Evolutionary conservation across 1,284 basidiomycete species (phyloP).

Genomic region (Cryptococcus sp.): DNA sequence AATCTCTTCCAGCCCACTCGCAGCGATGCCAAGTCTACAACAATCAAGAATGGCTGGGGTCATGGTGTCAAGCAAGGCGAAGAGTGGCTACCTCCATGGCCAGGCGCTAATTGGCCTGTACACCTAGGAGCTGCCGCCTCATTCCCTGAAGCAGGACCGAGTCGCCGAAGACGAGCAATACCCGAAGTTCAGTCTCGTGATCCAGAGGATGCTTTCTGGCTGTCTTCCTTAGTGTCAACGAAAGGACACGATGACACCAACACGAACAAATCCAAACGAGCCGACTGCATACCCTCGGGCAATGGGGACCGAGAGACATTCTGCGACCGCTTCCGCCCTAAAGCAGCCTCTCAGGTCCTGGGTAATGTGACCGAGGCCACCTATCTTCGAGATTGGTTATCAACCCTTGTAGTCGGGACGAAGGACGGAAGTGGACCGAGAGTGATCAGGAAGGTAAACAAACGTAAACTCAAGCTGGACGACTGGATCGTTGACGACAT

Average conservation of each 20-base stretch:
- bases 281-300: not conserved
- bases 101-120: slow-evolving; percentile 21
- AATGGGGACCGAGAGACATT: slow-evolving; percentile 55
- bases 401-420: slow-evolving; percentile 58
- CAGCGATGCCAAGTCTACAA: slow-evolving; percentile 5
- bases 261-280: not conserved
- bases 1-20: slow-evolving; percentile 26
- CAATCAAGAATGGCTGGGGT: slow-evolving; percentile 38
- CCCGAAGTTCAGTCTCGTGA: not conserved
- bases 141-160: not conserved
- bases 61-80: slow-evolving; percentile 25
- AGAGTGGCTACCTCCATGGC: slow-evolving; percentile 25
- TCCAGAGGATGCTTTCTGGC: slow-evolving; percentile 8
- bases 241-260: slow-evolving; percentile 21
- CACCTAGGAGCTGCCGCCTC: slow-evolving; percentile 4
- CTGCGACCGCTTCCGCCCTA: slow-evolving; percentile 74
- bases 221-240: slow-evolving; percentile 4
- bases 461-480: slow-evolving; percentile 28
- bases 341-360: slow-evolving; percentile 66
- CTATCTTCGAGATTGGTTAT: slow-evolving; percentile 79
- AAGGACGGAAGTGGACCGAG: slow-evolving; percentile 15
- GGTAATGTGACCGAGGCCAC: slow-evolving; percentile 71
- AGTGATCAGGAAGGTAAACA: slow-evolving; percentile 21
- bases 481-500: slow-evolving; percentile 49
- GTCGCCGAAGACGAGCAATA: no score